phyloP scores from a whole-genome alignment of 2,329 filamentous ascomycete species.

The Davidsoniella virescens region DNA sequence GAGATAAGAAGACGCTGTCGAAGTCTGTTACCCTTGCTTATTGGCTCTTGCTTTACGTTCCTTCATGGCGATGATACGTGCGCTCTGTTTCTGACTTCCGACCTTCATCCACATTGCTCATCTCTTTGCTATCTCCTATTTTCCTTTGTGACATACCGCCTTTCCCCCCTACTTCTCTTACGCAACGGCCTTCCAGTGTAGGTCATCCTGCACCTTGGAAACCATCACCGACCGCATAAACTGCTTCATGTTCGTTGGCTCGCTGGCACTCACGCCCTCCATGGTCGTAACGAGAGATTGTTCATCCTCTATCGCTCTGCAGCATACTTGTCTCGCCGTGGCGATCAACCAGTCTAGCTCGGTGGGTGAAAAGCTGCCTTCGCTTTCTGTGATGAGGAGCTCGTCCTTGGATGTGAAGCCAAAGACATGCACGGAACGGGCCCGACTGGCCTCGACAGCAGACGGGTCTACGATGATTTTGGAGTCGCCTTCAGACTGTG shows the following conservation, averaged over 20 bases:
- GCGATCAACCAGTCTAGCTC: conserved; percentile 61
- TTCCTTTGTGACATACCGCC: not conserved
- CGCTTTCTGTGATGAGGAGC: conserved; percentile 63
- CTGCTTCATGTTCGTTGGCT: conserved; percentile 35
- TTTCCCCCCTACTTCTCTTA: not conserved
- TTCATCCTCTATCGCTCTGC: conserved; percentile 21
- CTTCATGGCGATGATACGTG: too few relatives aligned
- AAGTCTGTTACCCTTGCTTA: not conserved
- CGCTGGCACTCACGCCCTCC: conserved; percentile 26
- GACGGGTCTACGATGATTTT: conserved; percentile 43
- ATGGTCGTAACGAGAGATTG: conserved; percentile 27
- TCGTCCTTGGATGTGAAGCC: conserved; percentile 61
- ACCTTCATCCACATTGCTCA: not conserved
- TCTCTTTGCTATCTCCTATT: not conserved
- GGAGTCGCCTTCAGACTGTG: conserved; percentile 20
- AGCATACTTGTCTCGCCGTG: conserved; percentile 50
- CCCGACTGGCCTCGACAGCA: conserved; percentile 41
- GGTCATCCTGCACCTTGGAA: conserved; percentile 33
- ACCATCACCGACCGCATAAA: conserved; percentile 48
- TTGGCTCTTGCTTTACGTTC: not conserved
- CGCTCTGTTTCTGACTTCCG: too few relatives aligned
- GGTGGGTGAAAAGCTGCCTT: conserved; percentile 58
- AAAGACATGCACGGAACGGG: conserved; percentile 64
- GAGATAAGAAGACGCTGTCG: too few relatives aligned
- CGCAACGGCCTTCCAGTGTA: conserved; percentile 34